Evolutionary conservation across 345 rosid genomes (phyloP).

Genomic region (Populus ilicifolia): DNA sequence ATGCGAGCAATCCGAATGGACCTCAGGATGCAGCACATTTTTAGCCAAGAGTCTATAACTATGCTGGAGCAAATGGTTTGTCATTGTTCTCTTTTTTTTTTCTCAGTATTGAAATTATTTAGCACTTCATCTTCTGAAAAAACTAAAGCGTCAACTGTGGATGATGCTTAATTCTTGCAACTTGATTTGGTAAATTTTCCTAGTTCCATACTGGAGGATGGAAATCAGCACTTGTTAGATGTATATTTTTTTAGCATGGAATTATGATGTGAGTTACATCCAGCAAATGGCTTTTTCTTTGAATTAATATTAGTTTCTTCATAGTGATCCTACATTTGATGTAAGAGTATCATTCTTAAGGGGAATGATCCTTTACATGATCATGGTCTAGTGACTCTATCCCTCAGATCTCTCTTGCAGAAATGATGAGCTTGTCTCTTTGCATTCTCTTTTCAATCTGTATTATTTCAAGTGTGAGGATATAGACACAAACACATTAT

Average conservation of each 20-base stretch:
- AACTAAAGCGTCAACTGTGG: neutral
- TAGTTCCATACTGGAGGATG: neutral
- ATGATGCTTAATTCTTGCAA: neutral
- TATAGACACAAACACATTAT: too few relatives aligned
- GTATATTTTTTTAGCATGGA: neutral
- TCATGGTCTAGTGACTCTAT: too few relatives aligned
- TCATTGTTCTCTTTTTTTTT: conserved; percentile 2
- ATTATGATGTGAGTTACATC: neutral
- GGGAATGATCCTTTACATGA: too few relatives aligned
- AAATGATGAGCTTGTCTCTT: too few relatives aligned
- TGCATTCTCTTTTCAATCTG: too few relatives aligned
- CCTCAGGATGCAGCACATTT: conserved; percentile 94
- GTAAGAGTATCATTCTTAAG: too few relatives aligned
- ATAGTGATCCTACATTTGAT: too few relatives aligned
- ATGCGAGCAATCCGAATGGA: conserved; percentile 98
- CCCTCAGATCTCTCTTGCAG: too few relatives aligned
- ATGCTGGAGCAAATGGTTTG: conserved; percentile 97
- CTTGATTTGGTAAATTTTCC: neutral
- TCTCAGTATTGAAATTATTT: neutral
- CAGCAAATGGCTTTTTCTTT: neutral
- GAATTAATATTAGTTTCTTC: too few relatives aligned
- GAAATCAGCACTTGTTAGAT: neutral
- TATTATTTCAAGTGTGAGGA: too few relatives aligned
- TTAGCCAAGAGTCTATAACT: conserved; percentile 66
- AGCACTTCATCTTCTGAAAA: too few relatives aligned